A percentile compares a stretch with the other conserved stretches of the same genome.
Evolutionary conservation across 768 basidiomycete genomes (phyloP).

Genomic region (Sistotremastrum suecicum): DNA sequence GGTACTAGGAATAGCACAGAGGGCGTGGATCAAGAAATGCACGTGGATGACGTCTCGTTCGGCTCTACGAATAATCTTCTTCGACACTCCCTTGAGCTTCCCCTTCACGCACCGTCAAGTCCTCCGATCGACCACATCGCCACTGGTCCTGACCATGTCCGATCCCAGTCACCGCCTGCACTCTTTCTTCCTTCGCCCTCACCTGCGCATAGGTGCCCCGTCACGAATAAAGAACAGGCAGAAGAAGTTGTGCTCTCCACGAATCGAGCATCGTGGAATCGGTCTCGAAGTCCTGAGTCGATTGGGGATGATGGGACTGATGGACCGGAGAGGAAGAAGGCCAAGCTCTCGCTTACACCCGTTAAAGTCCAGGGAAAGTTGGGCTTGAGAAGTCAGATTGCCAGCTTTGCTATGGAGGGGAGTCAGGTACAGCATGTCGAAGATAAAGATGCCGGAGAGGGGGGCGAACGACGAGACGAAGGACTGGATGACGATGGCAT

Average conservation of each 20-base stretch:
- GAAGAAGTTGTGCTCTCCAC: slow-evolving; percentile 39
- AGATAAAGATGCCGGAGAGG: slow-evolving; percentile 6
- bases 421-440: slow-evolving; percentile 18
- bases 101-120: no score
- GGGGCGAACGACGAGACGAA: slow-evolving; percentile 9
- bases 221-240: slow-evolving; percentile 5
- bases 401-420: slow-evolving; percentile 39
- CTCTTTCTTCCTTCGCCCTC: no score
- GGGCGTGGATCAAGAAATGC: no score
- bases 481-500: slow-evolving; percentile 9
- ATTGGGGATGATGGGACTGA: slow-evolving; percentile 1
- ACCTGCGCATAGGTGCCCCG: neutral
- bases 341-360: no score
- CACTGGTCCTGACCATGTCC: no score
- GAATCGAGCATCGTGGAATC: slow-evolving; percentile 34
- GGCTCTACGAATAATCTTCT: no score
- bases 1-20: no score
- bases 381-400: slow-evolving; percentile 33
- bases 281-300: slow-evolving; percentile 11
- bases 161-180: no score
- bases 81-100: no score
- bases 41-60: no score
- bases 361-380: slow-evolving; percentile 8
- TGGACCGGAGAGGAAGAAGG: no score
- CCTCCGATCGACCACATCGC: no score